phyloP scores from a whole-genome alignment of 2,329 filamentous ascomycete species.

The Emergomyces africanus region DNA sequence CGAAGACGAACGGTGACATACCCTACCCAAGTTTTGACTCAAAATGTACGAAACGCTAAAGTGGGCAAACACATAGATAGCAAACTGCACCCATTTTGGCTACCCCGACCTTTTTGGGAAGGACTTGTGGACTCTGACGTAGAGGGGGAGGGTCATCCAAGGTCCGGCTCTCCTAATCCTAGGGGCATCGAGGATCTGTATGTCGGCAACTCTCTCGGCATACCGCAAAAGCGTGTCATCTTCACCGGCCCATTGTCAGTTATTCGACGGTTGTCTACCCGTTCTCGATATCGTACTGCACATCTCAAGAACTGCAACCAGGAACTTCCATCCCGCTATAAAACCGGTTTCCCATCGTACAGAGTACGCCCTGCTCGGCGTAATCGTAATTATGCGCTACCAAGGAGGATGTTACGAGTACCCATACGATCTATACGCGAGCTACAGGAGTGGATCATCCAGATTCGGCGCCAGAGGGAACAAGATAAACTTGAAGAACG shows the following conservation, averaged over 20 bases:
- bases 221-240: slow-evolving; percentile 37
- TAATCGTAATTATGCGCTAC: slow-evolving; percentile 18
- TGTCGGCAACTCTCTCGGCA: slow-evolving; percentile 44
- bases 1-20: slow-evolving; percentile 26
- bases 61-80: slow-evolving; percentile 34
- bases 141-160: slow-evolving; percentile 21
- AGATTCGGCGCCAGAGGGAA: slow-evolving; percentile 30
- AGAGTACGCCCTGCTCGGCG: slow-evolving; percentile 5
- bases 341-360: slow-evolving; percentile 5
- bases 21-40: slow-evolving; percentile 15
- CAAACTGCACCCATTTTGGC: slow-evolving; percentile 49
- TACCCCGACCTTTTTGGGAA: slow-evolving; percentile 51
- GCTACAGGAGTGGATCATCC: slow-evolving; percentile 36
- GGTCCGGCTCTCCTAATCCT: slow-evolving; percentile 14
- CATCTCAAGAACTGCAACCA: slow-evolving; percentile 10
- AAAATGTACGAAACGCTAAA: slow-evolving; percentile 29
- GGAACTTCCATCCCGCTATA: slow-evolving; percentile 10
- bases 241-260: slow-evolving; percentile 29
- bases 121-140: slow-evolving; percentile 35
- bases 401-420: slow-evolving; percentile 34
- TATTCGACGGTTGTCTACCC: slow-evolving; percentile 21
- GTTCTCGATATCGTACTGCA: slow-evolving; percentile 14
- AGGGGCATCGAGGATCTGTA: slow-evolving; percentile 29
- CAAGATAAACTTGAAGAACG: slow-evolving; percentile 39
- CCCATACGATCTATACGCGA: slow-evolving; percentile 40